phyloP scores from a whole-genome alignment of 1,284 basidiomycete genomes.

The Trichosporon sp. region DNA sequence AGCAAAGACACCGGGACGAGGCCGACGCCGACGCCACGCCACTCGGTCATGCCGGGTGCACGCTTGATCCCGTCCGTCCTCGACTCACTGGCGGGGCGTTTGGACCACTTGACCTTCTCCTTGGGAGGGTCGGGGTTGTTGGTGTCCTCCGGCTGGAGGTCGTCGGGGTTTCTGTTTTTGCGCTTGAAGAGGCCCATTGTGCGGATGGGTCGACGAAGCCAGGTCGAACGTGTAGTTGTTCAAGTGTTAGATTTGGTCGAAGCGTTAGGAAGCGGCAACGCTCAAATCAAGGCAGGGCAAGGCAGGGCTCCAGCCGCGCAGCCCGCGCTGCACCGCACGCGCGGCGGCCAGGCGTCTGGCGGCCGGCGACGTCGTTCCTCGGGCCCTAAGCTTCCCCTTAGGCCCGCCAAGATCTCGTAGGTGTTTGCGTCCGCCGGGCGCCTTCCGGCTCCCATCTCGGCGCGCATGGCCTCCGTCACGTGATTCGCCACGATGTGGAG shows the following conservation, averaged over 20 bases:
- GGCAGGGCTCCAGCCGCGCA: background rate
- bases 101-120: slow-evolving; percentile 83
- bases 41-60: background rate
- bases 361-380: background rate
- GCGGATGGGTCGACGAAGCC: background rate
- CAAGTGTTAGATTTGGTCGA: background rate
- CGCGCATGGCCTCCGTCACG: background rate
- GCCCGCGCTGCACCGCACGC: background rate
- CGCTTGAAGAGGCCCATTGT: slow-evolving; percentile 46
- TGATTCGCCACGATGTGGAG: slow-evolving; percentile 1
- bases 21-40: background rate
- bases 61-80: background rate
- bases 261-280: background rate
- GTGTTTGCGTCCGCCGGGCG: background rate
- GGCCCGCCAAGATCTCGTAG: background rate
- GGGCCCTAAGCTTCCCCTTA: background rate
- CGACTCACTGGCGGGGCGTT: slow-evolving; percentile 76
- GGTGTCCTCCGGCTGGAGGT: slow-evolving; percentile 24
- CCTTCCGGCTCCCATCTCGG: too few relatives aligned
- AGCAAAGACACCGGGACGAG: background rate
- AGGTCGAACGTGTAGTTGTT: background rate
- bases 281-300: background rate
- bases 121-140: slow-evolving; percentile 49
- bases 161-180: slow-evolving; percentile 35
- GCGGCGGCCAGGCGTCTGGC: background rate